Base-by-base conservation (phyloP, 83 land plant genomes). In the Isoetes engelmannii region DNA sequence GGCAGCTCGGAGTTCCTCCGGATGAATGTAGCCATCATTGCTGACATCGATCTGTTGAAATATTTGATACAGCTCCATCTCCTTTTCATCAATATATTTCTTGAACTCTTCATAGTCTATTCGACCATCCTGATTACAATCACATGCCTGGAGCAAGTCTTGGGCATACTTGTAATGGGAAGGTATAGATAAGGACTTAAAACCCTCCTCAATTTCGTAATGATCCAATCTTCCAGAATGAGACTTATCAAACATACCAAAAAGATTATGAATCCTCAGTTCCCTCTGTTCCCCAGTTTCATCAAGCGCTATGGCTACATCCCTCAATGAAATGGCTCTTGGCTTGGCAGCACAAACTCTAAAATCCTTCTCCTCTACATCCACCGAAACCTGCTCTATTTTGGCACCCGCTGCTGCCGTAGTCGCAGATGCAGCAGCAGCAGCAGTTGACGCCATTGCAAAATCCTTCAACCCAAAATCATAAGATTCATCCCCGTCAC, bases 11-110 rank as follows among this genome's bases (percentile, higher is more conserved):
- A 92, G 81, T 81, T 92, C 97, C 47, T 87, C 97, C 4, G 91
- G 92, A 41, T 81, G 72, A 71, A 92, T 84, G 83, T 85, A 90
- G 8, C 96, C 97, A 69, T 89, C 86, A 51, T 85, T 87, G 48
- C 84, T 84, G 4, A 92, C 95, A 70, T 92, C 97, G 13, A 92
- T 92, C 7, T 84, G 79, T 60, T 87, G 80, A 53, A 92, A 92
- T n/a, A 92, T 85, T 5, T 78, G 67, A 75, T 87, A 92, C n/a
- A 92, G 83, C 72, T 92, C 97, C 1, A 85, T 77, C 79, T 92
- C 97, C 72, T 89, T 89, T 37, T 61, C 84, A 69, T 89, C 96
- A 85, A 92, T 87, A 47, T 92, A 92, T 56, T 80, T 15, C 45
- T 62, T 55, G 48, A 92, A 92, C 69, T 92, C 97, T 9, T 71